phyloP scores from a whole-genome alignment of 208 protist species.

The Trichomonas gallinae region DNA sequence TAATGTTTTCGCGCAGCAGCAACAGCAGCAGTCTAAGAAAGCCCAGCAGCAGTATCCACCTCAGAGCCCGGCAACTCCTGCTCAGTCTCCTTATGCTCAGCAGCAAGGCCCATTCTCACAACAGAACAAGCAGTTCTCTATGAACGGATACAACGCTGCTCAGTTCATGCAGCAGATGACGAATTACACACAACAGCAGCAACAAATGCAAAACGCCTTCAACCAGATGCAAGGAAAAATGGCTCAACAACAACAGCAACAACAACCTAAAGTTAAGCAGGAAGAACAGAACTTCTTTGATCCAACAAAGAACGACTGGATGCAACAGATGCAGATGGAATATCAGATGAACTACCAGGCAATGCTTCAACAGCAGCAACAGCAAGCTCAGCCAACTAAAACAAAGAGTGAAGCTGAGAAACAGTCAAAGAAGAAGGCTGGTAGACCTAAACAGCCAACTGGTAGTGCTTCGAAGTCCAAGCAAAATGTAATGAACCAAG shows the following conservation, averaged over 20 bases:
- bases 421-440: too few species aligned
- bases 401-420: too few species aligned
- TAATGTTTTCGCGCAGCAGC: neutral
- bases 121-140: neutral
- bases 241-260: neutral
- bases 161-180: neutral
- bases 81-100: neutral
- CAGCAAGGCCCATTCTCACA: neutral
- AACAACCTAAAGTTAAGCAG: neutral
- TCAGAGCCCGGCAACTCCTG: too few species aligned
- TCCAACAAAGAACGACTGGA: too few species aligned
- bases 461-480: too few species aligned
- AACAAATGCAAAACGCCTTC: neutral
- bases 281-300: too few species aligned
- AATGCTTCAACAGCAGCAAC: too few species aligned
- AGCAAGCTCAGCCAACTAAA: too few species aligned
- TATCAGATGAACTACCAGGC: too few species aligned
- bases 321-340: too few species aligned
- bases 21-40: neutral
- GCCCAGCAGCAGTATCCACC: neutral
- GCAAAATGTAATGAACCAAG: too few species aligned
- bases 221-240: neutral
- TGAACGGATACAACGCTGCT: neutral
- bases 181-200: neutral
- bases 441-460: too few species aligned